Percentiles rank a stretch among this genome's conserved stretches.
Evolutionary conservation across 768 basidiomycete species (phyloP).

Genomic region (Trametopsis cervina): DNA sequence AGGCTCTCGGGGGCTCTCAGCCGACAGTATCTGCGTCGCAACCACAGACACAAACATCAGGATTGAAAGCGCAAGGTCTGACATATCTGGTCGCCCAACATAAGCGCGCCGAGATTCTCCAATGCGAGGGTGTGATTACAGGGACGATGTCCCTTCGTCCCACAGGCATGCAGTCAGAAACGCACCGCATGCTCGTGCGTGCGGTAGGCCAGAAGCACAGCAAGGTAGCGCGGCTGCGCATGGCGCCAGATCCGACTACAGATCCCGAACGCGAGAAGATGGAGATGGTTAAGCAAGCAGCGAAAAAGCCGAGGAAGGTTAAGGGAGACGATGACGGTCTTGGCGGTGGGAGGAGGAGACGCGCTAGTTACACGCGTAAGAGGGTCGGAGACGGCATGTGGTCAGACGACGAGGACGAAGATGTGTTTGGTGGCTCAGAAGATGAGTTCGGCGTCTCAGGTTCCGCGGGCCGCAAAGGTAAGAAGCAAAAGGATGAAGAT

Average conservation of each 20-base stretch:
- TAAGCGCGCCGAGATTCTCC: conserved; percentile 79
- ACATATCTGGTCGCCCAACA: conserved; percentile 89
- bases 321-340: conserved; percentile 42
- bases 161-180: conserved; percentile 85
- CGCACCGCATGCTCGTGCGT: conserved; percentile 82
- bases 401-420: conserved; percentile 68
- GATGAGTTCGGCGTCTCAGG: conserved; percentile 52
- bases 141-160: conserved; percentile 82
- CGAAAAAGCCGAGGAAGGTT: conserved; percentile 57
- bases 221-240: conserved; percentile 70
- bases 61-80: conserved; percentile 52
- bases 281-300: conserved; percentile 58
- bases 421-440: conserved; percentile 27
- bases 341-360: conserved; percentile 41
- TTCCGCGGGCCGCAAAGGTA: conserved; percentile 27
- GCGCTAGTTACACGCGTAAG: conserved; percentile 32
- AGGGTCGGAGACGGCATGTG: conserved; percentile 42
- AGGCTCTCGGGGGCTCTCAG: conserved; percentile 43
- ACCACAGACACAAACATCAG: conserved; percentile 21
- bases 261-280: conserved; percentile 71
- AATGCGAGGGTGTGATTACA: conserved; percentile 76
- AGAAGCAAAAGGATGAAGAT: neutral
- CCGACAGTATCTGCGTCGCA: conserved; percentile 20
- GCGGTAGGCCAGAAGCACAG: conserved; percentile 82
- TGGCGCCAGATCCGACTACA: conserved; percentile 70